Evolutionary conservation across 2,329 filamentous ascomycete species (phyloP).

Genomic region (Aspergillus tanneri): DNA sequence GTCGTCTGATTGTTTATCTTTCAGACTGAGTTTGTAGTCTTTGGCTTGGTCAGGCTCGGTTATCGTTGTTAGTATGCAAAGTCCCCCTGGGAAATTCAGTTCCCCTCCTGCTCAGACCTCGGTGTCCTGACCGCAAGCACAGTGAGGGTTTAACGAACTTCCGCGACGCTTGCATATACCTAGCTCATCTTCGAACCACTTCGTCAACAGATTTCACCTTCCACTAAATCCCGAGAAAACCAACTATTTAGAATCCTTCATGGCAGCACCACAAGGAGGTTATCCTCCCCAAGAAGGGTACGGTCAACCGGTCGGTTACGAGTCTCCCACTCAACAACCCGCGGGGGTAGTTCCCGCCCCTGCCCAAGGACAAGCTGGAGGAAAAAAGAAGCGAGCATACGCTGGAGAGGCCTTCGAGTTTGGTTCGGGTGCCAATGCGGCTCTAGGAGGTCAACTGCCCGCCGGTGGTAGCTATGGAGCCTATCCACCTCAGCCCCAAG

Average conservation of each 20-base stretch:
- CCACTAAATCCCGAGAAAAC: background rate
- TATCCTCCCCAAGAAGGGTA: constrained; percentile 54
- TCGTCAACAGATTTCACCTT: background rate
- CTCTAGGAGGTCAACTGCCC: constrained; percentile 48
- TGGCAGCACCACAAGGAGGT: constrained; percentile 54
- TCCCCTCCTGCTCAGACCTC: constrained; percentile 10
- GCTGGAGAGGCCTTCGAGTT: constrained; percentile 94
- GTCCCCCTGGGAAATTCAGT: constrained; percentile 13
- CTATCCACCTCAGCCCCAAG: constrained; percentile 56
- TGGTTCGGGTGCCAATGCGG: constrained; percentile 79
- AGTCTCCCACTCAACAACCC: constrained; percentile 40
- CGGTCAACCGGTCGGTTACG: constrained; percentile 41
- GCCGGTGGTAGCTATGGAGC: constrained; percentile 62
- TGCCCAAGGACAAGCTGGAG: constrained; percentile 37
- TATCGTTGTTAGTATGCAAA: constrained; percentile 20
- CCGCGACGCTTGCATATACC: constrained; percentile 14
- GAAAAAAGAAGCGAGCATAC: constrained; percentile 84
- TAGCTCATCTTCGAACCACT: constrained; percentile 3
- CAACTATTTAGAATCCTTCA: constrained; percentile 25
- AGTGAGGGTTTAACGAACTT: constrained; percentile 25
- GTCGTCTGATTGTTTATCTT: constrained; percentile 4
- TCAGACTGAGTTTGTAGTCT: background rate
- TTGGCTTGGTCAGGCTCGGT: constrained; percentile 1
- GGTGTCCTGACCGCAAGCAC: constrained; percentile 21
- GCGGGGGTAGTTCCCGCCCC: constrained; percentile 32